A percentile compares a stretch with the other conserved stretches of the same genome.
Evolutionary conservation across 306 rosid species (phyloP).

Genomic region (Astragalus membranaceus): DNA sequence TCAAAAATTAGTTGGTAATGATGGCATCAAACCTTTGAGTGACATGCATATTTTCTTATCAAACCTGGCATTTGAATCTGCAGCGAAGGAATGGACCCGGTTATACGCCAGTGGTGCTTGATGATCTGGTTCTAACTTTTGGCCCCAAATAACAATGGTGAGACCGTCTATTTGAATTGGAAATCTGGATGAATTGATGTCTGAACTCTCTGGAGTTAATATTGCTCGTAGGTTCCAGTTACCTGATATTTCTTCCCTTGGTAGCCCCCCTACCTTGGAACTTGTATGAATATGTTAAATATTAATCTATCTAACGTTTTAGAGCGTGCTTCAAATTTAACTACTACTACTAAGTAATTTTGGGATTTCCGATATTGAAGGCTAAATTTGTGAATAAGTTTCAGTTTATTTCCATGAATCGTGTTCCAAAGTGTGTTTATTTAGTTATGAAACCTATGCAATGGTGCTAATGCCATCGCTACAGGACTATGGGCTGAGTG

Average conservation of each 20-base stretch:
- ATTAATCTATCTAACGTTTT: slow-evolving; percentile 4
- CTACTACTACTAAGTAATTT: neutral
- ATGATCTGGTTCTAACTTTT: slow-evolving; percentile 28
- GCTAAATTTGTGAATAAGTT: slow-evolving; percentile 12
- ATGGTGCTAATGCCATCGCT: neutral
- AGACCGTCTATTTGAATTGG: slow-evolving; percentile 37
- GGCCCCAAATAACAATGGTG: slow-evolving; percentile 31
- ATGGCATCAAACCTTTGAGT: neutral
- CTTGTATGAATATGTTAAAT: slow-evolving; percentile 26
- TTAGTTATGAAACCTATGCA: neutral
- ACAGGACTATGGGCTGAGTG: no score
- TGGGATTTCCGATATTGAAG: neutral
- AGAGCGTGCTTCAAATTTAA: neutral
- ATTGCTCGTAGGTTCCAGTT: slow-evolving; percentile 31
- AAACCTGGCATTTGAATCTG: no score
- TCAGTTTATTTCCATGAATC: neutral
- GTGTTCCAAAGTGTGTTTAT: neutral
- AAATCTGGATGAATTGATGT: slow-evolving; percentile 35
- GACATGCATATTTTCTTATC: neutral
- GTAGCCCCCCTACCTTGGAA: slow-evolving; percentile 28
- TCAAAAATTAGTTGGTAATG: neutral
- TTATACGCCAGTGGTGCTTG: slow-evolving; percentile 76
- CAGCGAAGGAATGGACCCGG: slow-evolving; percentile 92
- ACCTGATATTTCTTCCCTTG: slow-evolving; percentile 25
- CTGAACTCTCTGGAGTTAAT: slow-evolving; percentile 27